phyloP scores from a whole-genome alignment of 352 stramenopile genomes.

The Pythium vanterpoolii region DNA sequence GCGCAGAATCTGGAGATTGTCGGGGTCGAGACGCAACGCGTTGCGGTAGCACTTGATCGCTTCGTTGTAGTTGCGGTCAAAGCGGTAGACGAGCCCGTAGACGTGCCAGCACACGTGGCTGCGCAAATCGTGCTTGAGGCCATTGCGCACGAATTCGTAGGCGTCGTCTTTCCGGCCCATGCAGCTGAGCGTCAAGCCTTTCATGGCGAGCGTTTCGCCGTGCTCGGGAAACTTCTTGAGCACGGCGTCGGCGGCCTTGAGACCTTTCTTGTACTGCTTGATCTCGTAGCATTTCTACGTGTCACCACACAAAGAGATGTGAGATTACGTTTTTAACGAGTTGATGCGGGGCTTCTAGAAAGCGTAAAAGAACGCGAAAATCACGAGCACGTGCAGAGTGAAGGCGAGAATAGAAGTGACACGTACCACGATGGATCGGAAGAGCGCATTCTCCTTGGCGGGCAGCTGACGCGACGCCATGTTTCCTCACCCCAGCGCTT shows the following conservation, averaged over 20 bases:
- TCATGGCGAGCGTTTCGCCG: constrained; percentile 98
- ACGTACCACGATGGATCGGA: constrained; percentile 93
- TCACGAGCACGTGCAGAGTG: constrained; percentile 1
- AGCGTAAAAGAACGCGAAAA: not conserved
- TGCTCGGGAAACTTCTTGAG: constrained; percentile 98
- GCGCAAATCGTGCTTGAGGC: constrained; percentile 91
- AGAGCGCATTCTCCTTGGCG: constrained; percentile 95
- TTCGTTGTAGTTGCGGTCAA: constrained; percentile 95
- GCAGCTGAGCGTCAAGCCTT: constrained; percentile 95
- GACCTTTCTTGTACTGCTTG: constrained; percentile 99
- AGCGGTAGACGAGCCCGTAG: constrained; percentile 96
- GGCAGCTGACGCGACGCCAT: constrained; percentile 76
- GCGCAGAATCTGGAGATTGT: constrained; percentile 97
- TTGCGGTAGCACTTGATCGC: constrained; percentile 99
- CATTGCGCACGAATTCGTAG: constrained; percentile 95
- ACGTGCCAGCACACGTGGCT: constrained; percentile 99
- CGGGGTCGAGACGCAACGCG: constrained; percentile 94
- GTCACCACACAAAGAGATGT: not conserved
- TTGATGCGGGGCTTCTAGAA: not conserved
- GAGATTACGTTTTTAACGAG: not conserved
- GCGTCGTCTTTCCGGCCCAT: constrained; percentile 95
- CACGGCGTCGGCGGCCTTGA: constrained; percentile 94
- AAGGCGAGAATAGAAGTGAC: not conserved
- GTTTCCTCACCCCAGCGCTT: not conserved
- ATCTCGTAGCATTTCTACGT: constrained; percentile 95